Evolutionary conservation across 371 early-diverging fungal species (phyloP).

Genomic region (Haplosporangium sp.): DNA sequence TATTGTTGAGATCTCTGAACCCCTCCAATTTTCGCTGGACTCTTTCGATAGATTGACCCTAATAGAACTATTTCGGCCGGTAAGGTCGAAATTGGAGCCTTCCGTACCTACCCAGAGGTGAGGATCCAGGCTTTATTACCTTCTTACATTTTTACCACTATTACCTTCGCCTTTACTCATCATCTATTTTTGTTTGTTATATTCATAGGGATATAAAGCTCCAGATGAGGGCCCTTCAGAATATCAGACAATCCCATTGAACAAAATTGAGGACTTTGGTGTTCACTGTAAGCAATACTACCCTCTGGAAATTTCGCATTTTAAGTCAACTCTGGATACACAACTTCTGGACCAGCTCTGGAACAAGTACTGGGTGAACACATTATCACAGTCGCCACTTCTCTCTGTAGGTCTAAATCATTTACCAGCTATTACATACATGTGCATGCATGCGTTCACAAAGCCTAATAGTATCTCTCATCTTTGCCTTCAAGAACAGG

Average conservation of each 20-base stretch:
- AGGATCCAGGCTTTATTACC: background rate
- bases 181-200: background rate
- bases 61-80: constrained; percentile 96
- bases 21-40: background rate
- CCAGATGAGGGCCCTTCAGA: constrained; percentile 80
- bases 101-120: constrained; percentile 91
- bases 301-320: constrained; percentile 90
- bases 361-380: constrained; percentile 98
- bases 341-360: constrained; percentile 91
- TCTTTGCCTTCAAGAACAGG: constrained; percentile 70
- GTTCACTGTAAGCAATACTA: constrained; percentile 96
- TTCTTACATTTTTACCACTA: background rate
- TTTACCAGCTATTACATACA: background rate
- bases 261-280: constrained; percentile 98
- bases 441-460: no score
- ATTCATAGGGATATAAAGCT: constrained; percentile 77
- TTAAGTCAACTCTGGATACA: constrained; percentile 92
- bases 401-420: constrained; percentile 72
- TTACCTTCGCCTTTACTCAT: background rate
- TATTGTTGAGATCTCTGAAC: background rate
- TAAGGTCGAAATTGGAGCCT: constrained; percentile 97
- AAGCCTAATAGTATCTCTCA: no score
- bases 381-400: constrained; percentile 92
- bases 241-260: constrained; percentile 88
- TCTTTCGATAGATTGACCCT: constrained; percentile 86